phyloP scores from a whole-genome alignment of 2,329 filamentous ascomycete genomes.

The Colletotrichum acutatum region DNA sequence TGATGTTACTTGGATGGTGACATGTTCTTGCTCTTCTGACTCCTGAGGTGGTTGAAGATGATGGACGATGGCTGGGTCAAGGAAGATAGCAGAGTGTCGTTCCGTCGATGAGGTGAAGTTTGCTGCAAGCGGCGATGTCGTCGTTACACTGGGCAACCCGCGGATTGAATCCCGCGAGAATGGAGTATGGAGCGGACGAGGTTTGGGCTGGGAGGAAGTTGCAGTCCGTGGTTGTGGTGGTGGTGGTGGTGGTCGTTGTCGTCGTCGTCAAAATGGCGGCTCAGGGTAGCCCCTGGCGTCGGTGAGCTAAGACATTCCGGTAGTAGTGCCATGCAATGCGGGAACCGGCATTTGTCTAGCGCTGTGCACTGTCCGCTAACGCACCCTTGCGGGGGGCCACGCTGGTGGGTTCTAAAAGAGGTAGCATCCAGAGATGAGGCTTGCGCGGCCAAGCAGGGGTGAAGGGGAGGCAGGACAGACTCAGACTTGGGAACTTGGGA shows the following conservation, averaged over 20 bases:
- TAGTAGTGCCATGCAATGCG: constrained; percentile 13
- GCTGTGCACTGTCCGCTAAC: background rate
- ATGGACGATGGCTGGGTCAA: background rate
- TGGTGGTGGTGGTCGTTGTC: background rate
- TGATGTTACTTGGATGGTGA: background rate
- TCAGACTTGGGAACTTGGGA: too few relatives aligned
- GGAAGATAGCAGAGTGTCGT: background rate
- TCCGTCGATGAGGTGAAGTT: background rate
- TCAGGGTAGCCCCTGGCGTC: constrained; percentile 4
- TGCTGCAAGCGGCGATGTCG: background rate
- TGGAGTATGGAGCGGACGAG: background rate
- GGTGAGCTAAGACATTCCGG: background rate
- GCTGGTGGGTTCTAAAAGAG: constrained; percentile 14
- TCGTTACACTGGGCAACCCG: background rate
- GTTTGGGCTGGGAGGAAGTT: constrained; percentile 1
- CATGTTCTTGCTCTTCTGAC: background rate
- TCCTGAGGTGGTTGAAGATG: background rate
- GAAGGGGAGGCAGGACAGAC: background rate
- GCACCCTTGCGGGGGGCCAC: background rate
- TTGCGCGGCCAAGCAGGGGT: constrained; percentile 26
- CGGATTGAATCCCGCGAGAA: background rate
- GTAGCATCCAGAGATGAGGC: constrained; percentile 20
- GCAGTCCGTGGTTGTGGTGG: background rate
- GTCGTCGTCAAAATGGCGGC: constrained; percentile 24
- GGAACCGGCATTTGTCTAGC: constrained; percentile 19